Evolutionary conservation across 192 early-diverging fungal genomes (phyloP).

Genomic region (Coemansia sp.): DNA sequence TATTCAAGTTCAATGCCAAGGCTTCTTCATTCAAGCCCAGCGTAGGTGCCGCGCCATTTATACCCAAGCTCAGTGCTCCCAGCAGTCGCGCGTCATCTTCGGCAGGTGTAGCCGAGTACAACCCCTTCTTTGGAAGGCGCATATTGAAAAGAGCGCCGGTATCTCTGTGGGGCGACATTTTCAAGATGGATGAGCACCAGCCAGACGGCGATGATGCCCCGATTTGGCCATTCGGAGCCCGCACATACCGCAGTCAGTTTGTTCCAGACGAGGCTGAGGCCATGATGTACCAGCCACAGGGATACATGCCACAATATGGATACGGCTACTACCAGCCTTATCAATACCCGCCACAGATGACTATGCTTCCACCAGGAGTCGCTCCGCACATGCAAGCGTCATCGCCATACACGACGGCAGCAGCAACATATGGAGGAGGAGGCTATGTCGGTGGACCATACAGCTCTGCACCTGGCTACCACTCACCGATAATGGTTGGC

Average conservation of each 20-base stretch:
- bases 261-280: slow-evolving; percentile 35
- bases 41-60: slow-evolving; percentile 65
- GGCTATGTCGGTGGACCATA: slow-evolving; percentile 27
- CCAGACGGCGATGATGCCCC: slow-evolving; percentile 20
- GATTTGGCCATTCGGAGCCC: slow-evolving; percentile 49
- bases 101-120: slow-evolving; percentile 32
- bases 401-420: slow-evolving; percentile 19
- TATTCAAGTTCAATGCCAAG: slow-evolving; percentile 72
- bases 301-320: slow-evolving; percentile 45
- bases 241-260: slow-evolving; percentile 53
- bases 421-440: not conserved
- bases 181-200: slow-evolving; percentile 13
- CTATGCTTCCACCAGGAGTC: slow-evolving; percentile 33
- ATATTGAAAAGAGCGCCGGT: slow-evolving; percentile 28
- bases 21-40: slow-evolving; percentile 79
- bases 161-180: slow-evolving; percentile 40
- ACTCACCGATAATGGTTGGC: slow-evolving; percentile 30
- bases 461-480: slow-evolving; percentile 29
- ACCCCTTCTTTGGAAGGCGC: slow-evolving; percentile 49
- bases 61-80: slow-evolving; percentile 58
- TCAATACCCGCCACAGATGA: slow-evolving; percentile 40
- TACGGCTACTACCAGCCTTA: slow-evolving; percentile 49
- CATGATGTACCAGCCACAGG: slow-evolving; percentile 39
- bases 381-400: slow-evolving; percentile 20
- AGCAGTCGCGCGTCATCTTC: slow-evolving; percentile 42